These are phyloP conservation scores for Striga hermonthica DNA, from an alignment of 305 asterid species.

Conservation along the genomic window DNA sequence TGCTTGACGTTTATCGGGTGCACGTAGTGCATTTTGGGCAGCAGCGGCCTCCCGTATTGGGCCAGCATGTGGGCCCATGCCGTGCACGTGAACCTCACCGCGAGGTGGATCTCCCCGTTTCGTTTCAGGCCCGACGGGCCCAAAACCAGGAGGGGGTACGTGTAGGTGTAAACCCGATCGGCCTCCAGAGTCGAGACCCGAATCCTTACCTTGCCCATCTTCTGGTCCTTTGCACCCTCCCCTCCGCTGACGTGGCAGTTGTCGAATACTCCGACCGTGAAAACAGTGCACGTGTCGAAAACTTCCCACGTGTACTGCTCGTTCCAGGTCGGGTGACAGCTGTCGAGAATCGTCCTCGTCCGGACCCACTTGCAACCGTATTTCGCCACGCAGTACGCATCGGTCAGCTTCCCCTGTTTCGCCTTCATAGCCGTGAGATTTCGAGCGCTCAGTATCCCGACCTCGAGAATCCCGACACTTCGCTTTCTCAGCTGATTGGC, in stretches of 20 bases:
- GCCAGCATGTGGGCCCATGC: constrained; percentile 81
- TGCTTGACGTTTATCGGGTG: constrained; percentile 77
- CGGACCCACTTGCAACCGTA: constrained; percentile 93
- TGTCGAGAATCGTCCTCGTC: constrained; percentile 75
- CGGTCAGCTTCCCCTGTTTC: constrained; percentile 65
- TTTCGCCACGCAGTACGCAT: constrained; percentile 86
- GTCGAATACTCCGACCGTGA: constrained; percentile 85
- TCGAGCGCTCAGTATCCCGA: constrained; percentile 74
- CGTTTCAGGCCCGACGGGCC: constrained; percentile 73
- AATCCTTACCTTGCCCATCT: constrained; percentile 84
- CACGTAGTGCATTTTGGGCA: constrained; percentile 79
- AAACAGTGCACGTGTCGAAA: constrained; percentile 72
- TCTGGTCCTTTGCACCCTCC: constrained; percentile 60
- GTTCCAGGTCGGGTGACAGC: constrained; percentile 74
- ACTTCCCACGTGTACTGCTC: constrained; percentile 98
- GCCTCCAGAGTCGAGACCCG: constrained; percentile 80
- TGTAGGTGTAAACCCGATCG: constrained; percentile 67
- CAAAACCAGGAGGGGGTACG: constrained; percentile 68
- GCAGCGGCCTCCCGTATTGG: constrained; percentile 75
- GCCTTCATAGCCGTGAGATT: constrained; percentile 72
- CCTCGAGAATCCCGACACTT: constrained; percentile 69
- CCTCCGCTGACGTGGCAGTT: constrained; percentile 63
- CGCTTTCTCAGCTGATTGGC: constrained; percentile 60
- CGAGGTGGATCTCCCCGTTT: constrained; percentile 82
- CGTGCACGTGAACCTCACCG: constrained; percentile 78